phyloP scores from a whole-genome alignment of 2,329 filamentous ascomycete species.

The Fusarium equiseti region DNA sequence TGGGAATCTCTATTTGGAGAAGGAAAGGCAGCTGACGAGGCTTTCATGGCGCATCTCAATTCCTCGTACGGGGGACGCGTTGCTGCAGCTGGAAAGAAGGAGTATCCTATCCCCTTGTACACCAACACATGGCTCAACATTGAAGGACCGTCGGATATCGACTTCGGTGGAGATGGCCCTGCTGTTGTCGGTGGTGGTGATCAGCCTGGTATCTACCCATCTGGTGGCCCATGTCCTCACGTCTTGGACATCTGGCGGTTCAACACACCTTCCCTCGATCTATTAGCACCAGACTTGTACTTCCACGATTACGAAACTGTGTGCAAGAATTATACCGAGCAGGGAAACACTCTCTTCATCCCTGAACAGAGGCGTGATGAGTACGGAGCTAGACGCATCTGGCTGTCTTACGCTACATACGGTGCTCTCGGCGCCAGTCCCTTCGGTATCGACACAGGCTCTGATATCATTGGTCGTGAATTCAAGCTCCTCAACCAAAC shows the following conservation, averaged over 20 bases:
- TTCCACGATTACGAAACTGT: conserved; percentile 60
- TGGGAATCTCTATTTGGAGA: conserved; percentile 53
- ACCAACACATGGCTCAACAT: conserved; percentile 55
- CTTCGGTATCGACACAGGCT: conserved; percentile 56
- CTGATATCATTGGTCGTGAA: conserved; percentile 48
- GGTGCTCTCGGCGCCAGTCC: conserved; percentile 54
- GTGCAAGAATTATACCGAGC: conserved; percentile 59
- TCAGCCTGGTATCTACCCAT: conserved; percentile 53
- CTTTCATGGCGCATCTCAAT: conserved; percentile 54
- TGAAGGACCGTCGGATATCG: conserved; percentile 48
- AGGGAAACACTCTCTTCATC: conserved; percentile 61
- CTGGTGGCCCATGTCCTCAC: conserved; percentile 51
- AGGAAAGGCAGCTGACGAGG: conserved; percentile 49
- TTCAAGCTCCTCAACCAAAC: conserved; percentile 50
- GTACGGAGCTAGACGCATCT: conserved; percentile 57
- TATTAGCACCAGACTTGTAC: conserved; percentile 62
- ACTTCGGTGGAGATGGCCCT: conserved; percentile 49
- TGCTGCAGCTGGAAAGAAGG: conserved; percentile 51
- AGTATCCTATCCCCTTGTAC: conserved; percentile 51
- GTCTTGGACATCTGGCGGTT: conserved; percentile 56
- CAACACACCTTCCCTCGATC: conserved; percentile 57
- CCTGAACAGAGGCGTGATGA: conserved; percentile 65
- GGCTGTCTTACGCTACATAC: conserved; percentile 57
- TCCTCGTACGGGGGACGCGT: conserved; percentile 52
- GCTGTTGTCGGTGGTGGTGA: conserved; percentile 53